Evolutionary conservation across 768 basidiomycete species (phyloP).

Genomic region (Tulasnella sp.): DNA sequence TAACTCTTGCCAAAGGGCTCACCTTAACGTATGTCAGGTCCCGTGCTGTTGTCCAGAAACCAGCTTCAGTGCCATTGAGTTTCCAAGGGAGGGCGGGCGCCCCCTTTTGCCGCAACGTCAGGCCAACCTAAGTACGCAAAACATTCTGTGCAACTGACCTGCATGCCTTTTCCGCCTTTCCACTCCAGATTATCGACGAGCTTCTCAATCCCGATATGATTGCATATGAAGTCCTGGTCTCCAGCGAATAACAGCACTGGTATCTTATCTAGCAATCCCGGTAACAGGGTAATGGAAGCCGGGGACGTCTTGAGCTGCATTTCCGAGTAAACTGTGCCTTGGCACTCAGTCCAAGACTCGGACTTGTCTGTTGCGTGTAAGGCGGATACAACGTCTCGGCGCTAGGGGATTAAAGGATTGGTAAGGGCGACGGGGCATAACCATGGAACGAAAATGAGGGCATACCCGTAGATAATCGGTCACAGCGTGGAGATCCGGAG

Average conservation of each 20-base stretch:
- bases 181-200: slow-evolving; percentile 77
- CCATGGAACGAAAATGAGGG: slow-evolving; percentile 13
- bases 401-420: slow-evolving; percentile 34
- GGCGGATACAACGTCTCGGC: slow-evolving; percentile 66
- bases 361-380: slow-evolving; percentile 72
- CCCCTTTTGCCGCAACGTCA: slow-evolving; percentile 18
- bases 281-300: slow-evolving; percentile 67
- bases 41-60: slow-evolving; percentile 82
- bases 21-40: slow-evolving; percentile 93
- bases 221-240: slow-evolving; percentile 94
- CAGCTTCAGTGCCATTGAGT: slow-evolving; percentile 66
- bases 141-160: slow-evolving; percentile 42
- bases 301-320: slow-evolving; percentile 47
- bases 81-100: slow-evolving; percentile 64
- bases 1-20: slow-evolving; percentile 18
- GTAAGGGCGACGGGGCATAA: slow-evolving; percentile 3
- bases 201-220: slow-evolving; percentile 81
- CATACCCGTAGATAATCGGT: slow-evolving; percentile 72
- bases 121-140: too few relatives aligned
- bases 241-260: slow-evolving; percentile 88
- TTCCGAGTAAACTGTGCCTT: slow-evolving; percentile 48
- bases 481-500: slow-evolving; percentile 67
- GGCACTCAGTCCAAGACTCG: slow-evolving; percentile 84
- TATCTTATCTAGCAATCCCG: slow-evolving; percentile 64
- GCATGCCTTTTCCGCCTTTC: slow-evolving; percentile 76